Conservation (phyloP, 2,329 filamentous ascomycete genomes). For the Teratosphaeria zuluensis region DNA sequence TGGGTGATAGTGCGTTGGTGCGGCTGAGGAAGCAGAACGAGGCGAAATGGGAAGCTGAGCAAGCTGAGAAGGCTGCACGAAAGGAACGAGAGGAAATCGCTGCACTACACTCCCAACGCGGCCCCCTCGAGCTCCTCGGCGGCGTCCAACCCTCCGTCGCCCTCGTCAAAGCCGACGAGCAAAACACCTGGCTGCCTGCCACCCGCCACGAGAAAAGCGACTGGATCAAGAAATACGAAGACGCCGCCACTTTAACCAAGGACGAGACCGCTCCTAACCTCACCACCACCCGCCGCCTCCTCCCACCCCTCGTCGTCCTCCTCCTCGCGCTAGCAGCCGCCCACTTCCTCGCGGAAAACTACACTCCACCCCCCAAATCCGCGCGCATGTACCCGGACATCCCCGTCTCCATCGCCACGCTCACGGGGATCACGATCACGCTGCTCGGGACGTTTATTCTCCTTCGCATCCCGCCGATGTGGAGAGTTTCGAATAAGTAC, state of each 20-base stretch:
- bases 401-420: constrained; percentile 53
- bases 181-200: constrained; percentile 17
- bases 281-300: constrained; percentile 31
- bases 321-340: constrained; percentile 29
- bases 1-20: constrained; percentile 20
- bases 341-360: constrained; percentile 38
- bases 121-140: constrained; percentile 22
- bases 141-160: constrained; percentile 19
- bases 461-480: constrained; percentile 58
- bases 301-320: constrained; percentile 34
- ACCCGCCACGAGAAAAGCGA: constrained; percentile 24
- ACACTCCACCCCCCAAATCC: constrained; percentile 38
- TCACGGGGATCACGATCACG: constrained; percentile 50
- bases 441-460: constrained; percentile 49
- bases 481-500: constrained; percentile 58
- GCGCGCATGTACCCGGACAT: constrained; percentile 51
- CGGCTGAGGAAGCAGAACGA: constrained; percentile 20
- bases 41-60: constrained; percentile 17
- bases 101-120: constrained; percentile 12
- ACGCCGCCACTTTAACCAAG: constrained; percentile 25
- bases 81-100: constrained; percentile 12
- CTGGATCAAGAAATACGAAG: constrained; percentile 29
- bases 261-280: constrained; percentile 23
- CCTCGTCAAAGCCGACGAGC: constrained; percentile 11
- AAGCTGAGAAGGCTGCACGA: constrained; percentile 12